phyloP scores from a whole-genome alignment of 2,329 filamentous ascomycete species.

The Penicillium sp. region DNA sequence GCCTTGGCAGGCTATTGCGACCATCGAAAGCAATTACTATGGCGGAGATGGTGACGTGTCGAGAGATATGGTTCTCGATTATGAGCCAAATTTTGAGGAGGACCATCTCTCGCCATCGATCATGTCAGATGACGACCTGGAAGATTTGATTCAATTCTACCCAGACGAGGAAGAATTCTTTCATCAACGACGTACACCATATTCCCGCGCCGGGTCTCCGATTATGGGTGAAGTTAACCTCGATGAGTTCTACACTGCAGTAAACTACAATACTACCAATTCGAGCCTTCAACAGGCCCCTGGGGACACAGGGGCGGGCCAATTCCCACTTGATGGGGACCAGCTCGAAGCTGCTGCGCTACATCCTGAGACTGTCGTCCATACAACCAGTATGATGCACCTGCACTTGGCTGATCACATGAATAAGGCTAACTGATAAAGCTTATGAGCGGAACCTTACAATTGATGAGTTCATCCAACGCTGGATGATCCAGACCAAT shows the following conservation, averaged over 20 bases:
- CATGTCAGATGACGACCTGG: constrained; percentile 25
- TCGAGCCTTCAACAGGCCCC: constrained; percentile 7
- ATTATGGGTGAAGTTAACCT: constrained; percentile 24
- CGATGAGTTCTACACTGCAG: constrained; percentile 29
- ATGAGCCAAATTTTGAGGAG: constrained; percentile 20
- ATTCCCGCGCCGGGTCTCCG: constrained; percentile 6
- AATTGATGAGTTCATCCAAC: constrained; percentile 42
- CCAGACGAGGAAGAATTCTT: constrained; percentile 25
- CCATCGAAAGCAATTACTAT: constrained; percentile 14
- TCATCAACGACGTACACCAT: constrained; percentile 10
- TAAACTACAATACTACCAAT: constrained; percentile 17
- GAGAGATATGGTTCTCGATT: constrained; percentile 24
- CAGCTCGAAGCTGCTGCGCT: constrained; percentile 16
- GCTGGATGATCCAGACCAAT: constrained; percentile 36
- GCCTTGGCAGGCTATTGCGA: constrained; percentile 18
- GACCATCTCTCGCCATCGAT: constrained; percentile 12
- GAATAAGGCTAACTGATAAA: constrained; percentile 10
- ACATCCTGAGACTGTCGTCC: constrained; percentile 24
- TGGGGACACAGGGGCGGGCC: constrained; percentile 1
- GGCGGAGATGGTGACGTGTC: constrained; percentile 17
- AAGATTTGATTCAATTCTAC: constrained; percentile 35
- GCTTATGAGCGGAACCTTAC: constrained; percentile 41
- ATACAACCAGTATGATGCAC: constrained; percentile 28
- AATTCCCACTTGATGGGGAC: constrained; percentile 7
- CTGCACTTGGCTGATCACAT: background rate